phyloP scores from a whole-genome alignment of 176 grass and related monocot species.

The Musa schizocarpa region DNA sequence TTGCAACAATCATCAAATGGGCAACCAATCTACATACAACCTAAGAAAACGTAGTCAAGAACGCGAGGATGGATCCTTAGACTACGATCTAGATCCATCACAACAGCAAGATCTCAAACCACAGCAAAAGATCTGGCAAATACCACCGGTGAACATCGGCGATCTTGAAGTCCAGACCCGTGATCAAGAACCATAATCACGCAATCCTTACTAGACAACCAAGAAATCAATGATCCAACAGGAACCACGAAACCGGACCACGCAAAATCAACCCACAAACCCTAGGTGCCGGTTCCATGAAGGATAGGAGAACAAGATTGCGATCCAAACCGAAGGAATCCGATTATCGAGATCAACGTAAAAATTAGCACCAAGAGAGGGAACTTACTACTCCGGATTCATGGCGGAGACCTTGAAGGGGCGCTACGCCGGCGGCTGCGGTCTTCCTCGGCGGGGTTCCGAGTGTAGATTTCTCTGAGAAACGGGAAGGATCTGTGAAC shows the following conservation, averaged over 20 bases:
- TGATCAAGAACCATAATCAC: background rate
- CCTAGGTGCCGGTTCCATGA: background rate
- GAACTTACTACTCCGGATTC: constrained; percentile 24
- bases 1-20: too few species aligned
- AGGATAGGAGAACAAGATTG: background rate
- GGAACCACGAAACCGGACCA: background rate
- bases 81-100: background rate
- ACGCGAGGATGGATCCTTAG: too few species aligned
- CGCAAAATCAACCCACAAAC: background rate
- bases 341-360: background rate
- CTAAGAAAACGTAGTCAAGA: too few species aligned
- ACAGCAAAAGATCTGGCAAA: background rate
- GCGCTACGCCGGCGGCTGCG: background rate
- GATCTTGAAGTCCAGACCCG: background rate
- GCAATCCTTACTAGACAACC: background rate
- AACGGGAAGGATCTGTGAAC: background rate
- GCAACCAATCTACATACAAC: too few species aligned
- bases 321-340: background rate
- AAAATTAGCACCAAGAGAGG: background rate
- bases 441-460: background rate
- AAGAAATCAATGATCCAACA: background rate
- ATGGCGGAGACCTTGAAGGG: background rate
- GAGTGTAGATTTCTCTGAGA: background rate
- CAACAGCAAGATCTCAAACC: background rate
- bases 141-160: background rate